Percentiles rank a stretch among this genome's conserved stretches.
These are phyloP conservation scores for Discostella pseudostelligera DNA, from an alignment of 108 stramenopile genomes.

Conservation along the genomic window DNA sequence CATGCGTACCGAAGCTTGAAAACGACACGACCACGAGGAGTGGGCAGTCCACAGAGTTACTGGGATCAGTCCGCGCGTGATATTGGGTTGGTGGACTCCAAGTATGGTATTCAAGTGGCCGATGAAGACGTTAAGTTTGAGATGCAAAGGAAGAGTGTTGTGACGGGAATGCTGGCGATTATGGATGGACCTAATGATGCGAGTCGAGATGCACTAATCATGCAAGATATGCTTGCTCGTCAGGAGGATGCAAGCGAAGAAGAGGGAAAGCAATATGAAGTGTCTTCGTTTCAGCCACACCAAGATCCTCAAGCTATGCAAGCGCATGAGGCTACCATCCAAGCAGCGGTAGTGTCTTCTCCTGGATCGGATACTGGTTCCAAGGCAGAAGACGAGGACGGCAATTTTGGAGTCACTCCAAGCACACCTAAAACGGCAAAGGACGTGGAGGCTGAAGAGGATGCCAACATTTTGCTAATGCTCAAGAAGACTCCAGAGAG, in stretches of 20 bases:
- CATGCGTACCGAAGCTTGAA: constrained; percentile 75
- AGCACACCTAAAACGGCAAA: constrained; percentile 5
- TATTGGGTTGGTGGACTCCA: constrained; percentile 76
- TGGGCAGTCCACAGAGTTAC: constrained; percentile 82
- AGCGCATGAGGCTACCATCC: background rate
- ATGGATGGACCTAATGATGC: constrained; percentile 6
- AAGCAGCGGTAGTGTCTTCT: constrained; percentile 20
- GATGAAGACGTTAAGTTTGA: constrained; percentile 4
- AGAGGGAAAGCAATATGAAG: background rate
- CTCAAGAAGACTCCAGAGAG: constrained; percentile 34
- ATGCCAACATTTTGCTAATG: constrained; percentile 48
- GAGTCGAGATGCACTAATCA: constrained; percentile 1
- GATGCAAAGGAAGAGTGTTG: constrained; percentile 24
- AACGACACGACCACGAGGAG: constrained; percentile 84
- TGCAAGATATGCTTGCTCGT: constrained; percentile 6
- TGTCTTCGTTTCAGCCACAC: background rate
- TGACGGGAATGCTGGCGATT: constrained; percentile 18
- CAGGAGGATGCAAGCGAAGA: background rate
- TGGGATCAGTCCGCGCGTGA: constrained; percentile 83
- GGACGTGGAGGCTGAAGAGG: constrained; percentile 14
- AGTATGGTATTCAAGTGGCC: constrained; percentile 57
- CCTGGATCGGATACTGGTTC: constrained; percentile 6
- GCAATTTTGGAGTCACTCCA: constrained; percentile 1
- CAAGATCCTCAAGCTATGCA: constrained; percentile 11
- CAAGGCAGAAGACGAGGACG: background rate